These are phyloP conservation scores for Biscogniauxia mediterranea DNA, from an alignment of 2,329 filamentous ascomycete species.

Conservation along the genomic window DNA sequence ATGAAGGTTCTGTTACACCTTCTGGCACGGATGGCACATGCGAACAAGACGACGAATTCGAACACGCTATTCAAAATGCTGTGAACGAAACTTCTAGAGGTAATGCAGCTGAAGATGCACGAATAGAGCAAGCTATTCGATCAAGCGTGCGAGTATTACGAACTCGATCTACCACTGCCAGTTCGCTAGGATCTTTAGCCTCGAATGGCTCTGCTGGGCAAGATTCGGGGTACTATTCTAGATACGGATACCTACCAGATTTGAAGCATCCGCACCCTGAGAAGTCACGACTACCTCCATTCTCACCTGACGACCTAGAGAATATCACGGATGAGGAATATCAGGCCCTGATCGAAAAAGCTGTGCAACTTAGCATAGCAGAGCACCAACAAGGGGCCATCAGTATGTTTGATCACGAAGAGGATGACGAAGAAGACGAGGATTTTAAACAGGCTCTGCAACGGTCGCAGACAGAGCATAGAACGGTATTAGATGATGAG, in stretches of 20 bases:
- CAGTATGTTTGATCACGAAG: slow-evolving; percentile 22
- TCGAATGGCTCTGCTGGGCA: slow-evolving; percentile 15
- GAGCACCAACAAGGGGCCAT: slow-evolving; percentile 24
- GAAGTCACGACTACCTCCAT: slow-evolving; percentile 6
- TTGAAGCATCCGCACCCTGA: slow-evolving; percentile 18
- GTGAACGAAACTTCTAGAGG: slow-evolving; percentile 70
- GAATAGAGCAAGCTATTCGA: slow-evolving; percentile 71
- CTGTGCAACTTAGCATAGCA: slow-evolving; percentile 51
- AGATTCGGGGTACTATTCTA: slow-evolving; percentile 8
- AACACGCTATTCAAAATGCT: slow-evolving; percentile 68
- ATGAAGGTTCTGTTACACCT: slow-evolving; percentile 20
- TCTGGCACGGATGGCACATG: slow-evolving; percentile 9
- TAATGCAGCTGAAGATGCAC: slow-evolving; percentile 65
- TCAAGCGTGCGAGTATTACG: slow-evolving; percentile 63
- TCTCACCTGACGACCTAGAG: slow-evolving; percentile 38
- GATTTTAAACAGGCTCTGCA: slow-evolving; percentile 22
- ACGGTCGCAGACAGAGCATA: slow-evolving; percentile 25
- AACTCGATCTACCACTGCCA: slow-evolving; percentile 23
- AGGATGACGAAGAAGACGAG: slow-evolving; percentile 20
- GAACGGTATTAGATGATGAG: slow-evolving; percentile 32
- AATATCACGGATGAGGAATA: slow-evolving; percentile 57
- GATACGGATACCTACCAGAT: slow-evolving; percentile 26
- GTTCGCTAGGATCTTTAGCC: slow-evolving; percentile 16
- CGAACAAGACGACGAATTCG: slow-evolving; percentile 59
- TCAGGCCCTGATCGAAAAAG: slow-evolving; percentile 54